A percentile compares a stretch with the other conserved stretches of the same genome.
Evolutionary conservation across 805 yeast species (phyloP).

Genomic region (Saturnispora besseyi): DNA sequence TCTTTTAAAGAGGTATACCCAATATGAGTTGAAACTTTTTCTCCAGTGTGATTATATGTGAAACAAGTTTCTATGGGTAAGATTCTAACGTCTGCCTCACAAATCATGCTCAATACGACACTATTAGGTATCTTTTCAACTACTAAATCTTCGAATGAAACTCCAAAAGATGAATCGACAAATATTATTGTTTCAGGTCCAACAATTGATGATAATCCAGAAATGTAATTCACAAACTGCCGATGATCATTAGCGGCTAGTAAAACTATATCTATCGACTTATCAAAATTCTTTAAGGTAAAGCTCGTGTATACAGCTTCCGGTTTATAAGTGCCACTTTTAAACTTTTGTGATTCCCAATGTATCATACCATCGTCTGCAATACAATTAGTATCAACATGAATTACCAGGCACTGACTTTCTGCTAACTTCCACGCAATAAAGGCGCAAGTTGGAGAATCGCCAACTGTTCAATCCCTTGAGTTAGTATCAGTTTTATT

Average conservation of each 20-base stretch:
- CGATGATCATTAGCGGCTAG: conserved; percentile 13
- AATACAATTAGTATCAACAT: conserved; percentile 10
- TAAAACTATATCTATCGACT: conserved; percentile 17
- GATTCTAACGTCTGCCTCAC: conserved; percentile 21
- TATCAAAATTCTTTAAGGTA: not conserved
- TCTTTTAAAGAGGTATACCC: conserved; percentile 15
- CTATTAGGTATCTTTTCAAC: conserved; percentile 9
- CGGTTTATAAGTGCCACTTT: conserved; percentile 4
- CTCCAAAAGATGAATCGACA: conserved; percentile 21
- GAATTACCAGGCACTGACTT: conserved; percentile 12
- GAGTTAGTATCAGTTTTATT: not conserved
- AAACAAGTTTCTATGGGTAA: conserved; percentile 4
- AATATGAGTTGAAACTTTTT: conserved; percentile 19
- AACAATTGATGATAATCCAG: conserved; percentile 8
- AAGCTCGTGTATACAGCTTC: not conserved
- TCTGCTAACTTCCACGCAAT: conserved; percentile 24
- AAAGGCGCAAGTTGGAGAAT: conserved; percentile 23
- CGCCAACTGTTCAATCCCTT: conserved; percentile 21
- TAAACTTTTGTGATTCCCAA: conserved; percentile 11
- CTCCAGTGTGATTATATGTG: conserved; percentile 19
- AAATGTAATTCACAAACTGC: conserved; percentile 8
- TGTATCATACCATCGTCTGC: conserved; percentile 1
- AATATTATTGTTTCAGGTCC: conserved; percentile 18
- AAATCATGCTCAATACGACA: conserved; percentile 18
- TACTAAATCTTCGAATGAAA: conserved; percentile 17